Conservation (phyloP, 2,329 filamentous ascomycete species). For the Blastomyces parvus region DNA sequence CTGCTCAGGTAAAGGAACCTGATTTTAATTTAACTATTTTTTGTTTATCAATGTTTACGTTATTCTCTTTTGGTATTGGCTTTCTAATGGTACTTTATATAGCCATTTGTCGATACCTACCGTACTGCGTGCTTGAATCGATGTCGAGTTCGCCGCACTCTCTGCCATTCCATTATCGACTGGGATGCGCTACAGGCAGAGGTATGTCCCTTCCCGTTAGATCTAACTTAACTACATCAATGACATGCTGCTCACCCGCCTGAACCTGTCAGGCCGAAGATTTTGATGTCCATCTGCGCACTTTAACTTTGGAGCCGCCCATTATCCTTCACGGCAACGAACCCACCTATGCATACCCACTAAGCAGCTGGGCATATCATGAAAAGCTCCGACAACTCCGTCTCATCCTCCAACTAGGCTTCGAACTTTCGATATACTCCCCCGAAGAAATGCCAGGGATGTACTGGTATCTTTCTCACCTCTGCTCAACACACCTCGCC, state of each 20-base stretch:
- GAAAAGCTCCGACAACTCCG: constrained; percentile 87
- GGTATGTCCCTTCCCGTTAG: constrained; percentile 32
- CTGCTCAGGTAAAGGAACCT: constrained; percentile 34
- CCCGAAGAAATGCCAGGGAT: constrained; percentile 74
- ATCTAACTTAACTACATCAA: neutral
- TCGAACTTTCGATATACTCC: constrained; percentile 86
- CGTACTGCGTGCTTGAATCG: constrained; percentile 82
- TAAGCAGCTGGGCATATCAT: constrained; percentile 82
- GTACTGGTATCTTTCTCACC: constrained; percentile 80
- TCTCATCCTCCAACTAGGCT: constrained; percentile 80
- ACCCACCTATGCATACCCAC: constrained; percentile 56
- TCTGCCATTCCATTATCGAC: constrained; percentile 71
- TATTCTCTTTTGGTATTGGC: neutral
- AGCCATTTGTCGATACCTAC: constrained; percentile 75
- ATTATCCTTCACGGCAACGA: constrained; percentile 46
- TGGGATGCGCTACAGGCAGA: constrained; percentile 79
- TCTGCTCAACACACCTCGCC: constrained; percentile 57
- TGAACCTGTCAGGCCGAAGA: constrained; percentile 46
- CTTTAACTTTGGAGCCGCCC: constrained; percentile 52
- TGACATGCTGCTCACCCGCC: neutral
- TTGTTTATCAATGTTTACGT: neutral
- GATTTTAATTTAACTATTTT: neutral
- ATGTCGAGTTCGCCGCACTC: constrained; percentile 77
- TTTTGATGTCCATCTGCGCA: constrained; percentile 58
- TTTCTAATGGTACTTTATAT: constrained; percentile 24